These are phyloP conservation scores for Podospora bellae-mahoneyi DNA, from an alignment of 495 filamentous ascomycete species.

Conservation along the genomic window DNA sequence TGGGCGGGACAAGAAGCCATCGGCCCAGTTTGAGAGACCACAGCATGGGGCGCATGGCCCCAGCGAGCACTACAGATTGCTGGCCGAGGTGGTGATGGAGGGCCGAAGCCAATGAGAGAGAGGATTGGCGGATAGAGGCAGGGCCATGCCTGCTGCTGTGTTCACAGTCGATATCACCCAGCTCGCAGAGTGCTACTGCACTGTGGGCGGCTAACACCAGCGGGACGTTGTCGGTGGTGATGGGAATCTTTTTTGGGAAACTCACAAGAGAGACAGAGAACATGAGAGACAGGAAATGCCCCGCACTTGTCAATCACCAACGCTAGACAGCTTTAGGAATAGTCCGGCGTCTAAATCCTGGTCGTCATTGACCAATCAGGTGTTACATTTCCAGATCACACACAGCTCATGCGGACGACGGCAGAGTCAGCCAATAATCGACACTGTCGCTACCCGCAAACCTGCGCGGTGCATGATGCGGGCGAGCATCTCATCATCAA, in stretches of 20 bases:
- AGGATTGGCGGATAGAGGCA: slow-evolving; percentile 9
- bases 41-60: slow-evolving; percentile 5
- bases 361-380: slow-evolving; percentile 34
- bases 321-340: slow-evolving; percentile 24
- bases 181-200: slow-evolving; percentile 36
- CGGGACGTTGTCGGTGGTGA: neutral
- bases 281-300: slow-evolving; percentile 1
- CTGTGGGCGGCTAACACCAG: slow-evolving; percentile 43
- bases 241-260: neutral
- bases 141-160: neutral
- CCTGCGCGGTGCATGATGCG: slow-evolving; percentile 4
- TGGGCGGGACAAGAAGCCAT: neutral
- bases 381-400: slow-evolving; percentile 27
- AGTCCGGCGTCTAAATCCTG: slow-evolving; percentile 46
- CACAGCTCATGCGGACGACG: slow-evolving; percentile 15
- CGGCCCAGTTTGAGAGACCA: slow-evolving; percentile 6
- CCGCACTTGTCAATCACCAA: slow-evolving; percentile 24
- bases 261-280: slow-evolving; percentile 1
- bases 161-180: slow-evolving; percentile 29
- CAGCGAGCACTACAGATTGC: slow-evolving; percentile 11
- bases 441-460: slow-evolving; percentile 7
- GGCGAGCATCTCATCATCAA: neutral
- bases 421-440: slow-evolving; percentile 24
- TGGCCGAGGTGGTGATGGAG: slow-evolving; percentile 6
- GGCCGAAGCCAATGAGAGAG: slow-evolving; percentile 26